These are phyloP conservation scores for Acacia acuminata DNA, from an alignment of 306 rosid species.

Conservation along the genomic window DNA sequence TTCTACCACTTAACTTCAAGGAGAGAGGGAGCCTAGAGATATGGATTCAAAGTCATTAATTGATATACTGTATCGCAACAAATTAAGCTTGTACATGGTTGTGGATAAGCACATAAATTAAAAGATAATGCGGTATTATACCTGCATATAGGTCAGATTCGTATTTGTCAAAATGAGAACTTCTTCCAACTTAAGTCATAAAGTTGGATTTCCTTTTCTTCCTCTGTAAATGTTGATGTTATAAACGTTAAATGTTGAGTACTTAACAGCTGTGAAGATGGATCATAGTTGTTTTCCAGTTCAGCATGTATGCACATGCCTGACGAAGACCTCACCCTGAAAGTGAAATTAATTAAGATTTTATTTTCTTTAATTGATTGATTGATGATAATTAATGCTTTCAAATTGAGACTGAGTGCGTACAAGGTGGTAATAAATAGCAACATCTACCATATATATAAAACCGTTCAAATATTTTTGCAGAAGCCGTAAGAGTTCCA, in stretches of 20 bases:
- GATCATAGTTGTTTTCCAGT: slow-evolving; percentile 44
- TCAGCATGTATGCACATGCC: slow-evolving; percentile 49
- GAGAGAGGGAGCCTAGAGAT: slow-evolving; percentile 13
- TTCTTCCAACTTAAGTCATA: background rate
- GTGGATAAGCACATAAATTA: slow-evolving; percentile 12
- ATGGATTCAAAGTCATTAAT: background rate
- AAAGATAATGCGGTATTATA: background rate
- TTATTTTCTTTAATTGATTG: background rate
- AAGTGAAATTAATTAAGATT: slow-evolving; percentile 20
- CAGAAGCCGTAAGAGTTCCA: background rate
- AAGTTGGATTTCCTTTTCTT: slow-evolving; percentile 24
- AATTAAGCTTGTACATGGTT: background rate
- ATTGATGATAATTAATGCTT: background rate
- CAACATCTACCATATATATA: background rate
- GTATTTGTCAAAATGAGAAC: slow-evolving; percentile 22
- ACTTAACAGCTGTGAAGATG: background rate
- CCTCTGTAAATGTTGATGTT: background rate
- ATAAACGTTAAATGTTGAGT: background rate
- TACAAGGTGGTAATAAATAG: background rate
- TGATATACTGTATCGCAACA: background rate
- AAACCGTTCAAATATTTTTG: background rate
- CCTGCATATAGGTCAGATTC: slow-evolving; percentile 8
- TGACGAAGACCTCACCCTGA: slow-evolving; percentile 30
- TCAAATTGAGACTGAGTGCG: background rate
- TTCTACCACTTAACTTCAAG: slow-evolving; percentile 13